Conservation (phyloP, 2,329 filamentous ascomycete species). For the Chaetomiaceae sp. region DNA sequence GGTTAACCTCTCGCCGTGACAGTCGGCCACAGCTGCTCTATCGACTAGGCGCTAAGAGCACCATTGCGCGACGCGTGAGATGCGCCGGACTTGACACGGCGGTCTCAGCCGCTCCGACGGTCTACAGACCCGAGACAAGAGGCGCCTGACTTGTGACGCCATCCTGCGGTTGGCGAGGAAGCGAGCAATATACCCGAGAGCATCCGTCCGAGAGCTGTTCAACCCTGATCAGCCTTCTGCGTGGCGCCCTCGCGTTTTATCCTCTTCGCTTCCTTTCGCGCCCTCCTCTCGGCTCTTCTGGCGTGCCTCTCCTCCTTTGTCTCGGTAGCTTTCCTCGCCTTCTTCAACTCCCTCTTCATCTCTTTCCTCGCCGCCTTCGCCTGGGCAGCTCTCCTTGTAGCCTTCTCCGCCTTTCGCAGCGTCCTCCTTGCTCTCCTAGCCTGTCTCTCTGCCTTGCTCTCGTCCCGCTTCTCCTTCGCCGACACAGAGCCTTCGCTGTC, state of each 20-base stretch:
- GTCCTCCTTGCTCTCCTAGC: conserved; percentile 25
- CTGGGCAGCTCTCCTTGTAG: conserved; percentile 28
- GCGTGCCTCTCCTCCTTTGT: conserved; percentile 45
- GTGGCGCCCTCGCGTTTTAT: conserved; percentile 5
- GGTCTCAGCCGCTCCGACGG: background rate
- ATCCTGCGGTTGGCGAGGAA: background rate
- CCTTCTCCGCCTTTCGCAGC: conserved; percentile 26
- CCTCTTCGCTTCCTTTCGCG: conserved; percentile 42
- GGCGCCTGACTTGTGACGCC: too few relatives aligned
- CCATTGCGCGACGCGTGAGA: background rate
- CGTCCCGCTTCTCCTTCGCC: conserved; percentile 33
- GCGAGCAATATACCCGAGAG: background rate
- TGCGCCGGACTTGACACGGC: background rate
- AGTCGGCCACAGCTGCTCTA: too few relatives aligned
- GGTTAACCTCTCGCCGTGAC: background rate
- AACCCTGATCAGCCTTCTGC: conserved; percentile 9
- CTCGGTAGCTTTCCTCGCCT: conserved; percentile 32
- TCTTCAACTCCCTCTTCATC: conserved; percentile 35
- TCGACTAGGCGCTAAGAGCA: too few relatives aligned
- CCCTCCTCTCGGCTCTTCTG: conserved; percentile 43
- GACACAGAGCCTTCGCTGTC: conserved; percentile 6
- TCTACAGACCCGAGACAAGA: too few relatives aligned
- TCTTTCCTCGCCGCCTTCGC: conserved; percentile 29
- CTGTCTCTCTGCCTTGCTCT: conserved; percentile 36
- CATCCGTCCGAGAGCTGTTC: background rate